Evolutionary conservation across 2,329 filamentous ascomycete species (phyloP), one percentile per base, ranked within the genome.

Genomic region (Colletotrichum sidae): DNA sequence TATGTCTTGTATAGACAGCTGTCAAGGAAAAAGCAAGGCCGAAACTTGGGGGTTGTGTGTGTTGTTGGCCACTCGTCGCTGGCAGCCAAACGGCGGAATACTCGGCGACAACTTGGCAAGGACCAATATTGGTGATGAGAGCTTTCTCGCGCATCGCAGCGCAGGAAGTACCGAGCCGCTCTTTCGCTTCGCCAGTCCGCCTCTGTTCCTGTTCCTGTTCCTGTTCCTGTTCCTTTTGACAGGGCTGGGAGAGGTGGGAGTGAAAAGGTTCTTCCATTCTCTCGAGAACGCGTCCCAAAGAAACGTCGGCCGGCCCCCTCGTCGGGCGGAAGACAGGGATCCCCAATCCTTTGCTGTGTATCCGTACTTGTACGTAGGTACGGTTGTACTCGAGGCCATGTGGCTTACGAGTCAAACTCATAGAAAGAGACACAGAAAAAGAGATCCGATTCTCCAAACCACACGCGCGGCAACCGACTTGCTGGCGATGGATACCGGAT

Each of bases 401-500:
- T 67, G 64, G 60, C 49, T 54, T 63, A 44, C 64, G 62, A 65
- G 62, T 65, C 62, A 61, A 51, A 6, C 33, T 53, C 45, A 47
- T 35, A 34, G 50, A 37, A 15, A 8, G 8, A 37, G 35, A 12
- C 39, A 42, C 17, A 46, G 17, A 41, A 25, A 33, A 17, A 33
- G 17, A 46, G n/a, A 17, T 17, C 17, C 17, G 17, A 17, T 17
- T 17, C 17, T 17, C 17, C 17, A 17, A 17, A 17, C 3, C 52
- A 56, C 44, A 58, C 52, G 34, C 42, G 51, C 37, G 37, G 49
- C 38, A 46, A 17, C 34, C 57, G 51, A 55, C 45, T 52, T 46
- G 51, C 52, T 34, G 17, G 51, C 50, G 51, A 46, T 51, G 52
- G 56, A 47, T 25, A 38, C 55, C 39, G 46, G 45, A 13, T 35